Conservation (phyloP, 2,329 filamentous ascomycete species). For the Sporothrix variecibatus region DNA sequence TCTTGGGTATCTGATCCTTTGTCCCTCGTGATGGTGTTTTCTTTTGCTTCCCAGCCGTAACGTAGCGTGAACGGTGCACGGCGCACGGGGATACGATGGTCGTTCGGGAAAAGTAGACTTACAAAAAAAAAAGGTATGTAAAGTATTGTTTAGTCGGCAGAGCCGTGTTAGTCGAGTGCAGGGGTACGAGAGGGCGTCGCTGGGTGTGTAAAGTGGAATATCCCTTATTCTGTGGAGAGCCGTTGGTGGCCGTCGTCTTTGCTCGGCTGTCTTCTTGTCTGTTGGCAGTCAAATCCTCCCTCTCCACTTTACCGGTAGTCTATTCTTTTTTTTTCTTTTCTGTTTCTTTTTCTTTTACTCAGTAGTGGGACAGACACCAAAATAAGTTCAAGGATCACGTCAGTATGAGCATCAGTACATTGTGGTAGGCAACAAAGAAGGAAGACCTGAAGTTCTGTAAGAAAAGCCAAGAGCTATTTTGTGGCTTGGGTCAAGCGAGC, state of each 20-base stretch:
- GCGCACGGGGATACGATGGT: background rate
- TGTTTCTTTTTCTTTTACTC: background rate
- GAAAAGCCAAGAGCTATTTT: background rate
- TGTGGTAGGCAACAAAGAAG: background rate
- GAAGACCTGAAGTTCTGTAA: background rate
- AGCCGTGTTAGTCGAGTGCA: background rate
- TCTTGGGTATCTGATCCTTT: background rate
- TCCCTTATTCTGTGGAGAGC: background rate
- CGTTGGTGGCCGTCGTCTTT: background rate
- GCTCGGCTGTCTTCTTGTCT: background rate
- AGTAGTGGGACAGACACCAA: background rate
- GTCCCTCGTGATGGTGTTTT: background rate
- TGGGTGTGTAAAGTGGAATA: background rate
- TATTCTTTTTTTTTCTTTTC: background rate
- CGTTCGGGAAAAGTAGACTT: background rate
- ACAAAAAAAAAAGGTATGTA: background rate
- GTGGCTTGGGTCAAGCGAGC: background rate
- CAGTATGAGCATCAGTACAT: background rate
- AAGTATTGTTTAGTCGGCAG: background rate
- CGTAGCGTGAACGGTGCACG: background rate
- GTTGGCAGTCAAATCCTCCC: background rate
- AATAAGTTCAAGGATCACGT: background rate
- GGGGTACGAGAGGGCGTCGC: background rate
- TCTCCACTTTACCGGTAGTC: background rate
- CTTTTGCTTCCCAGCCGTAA: background rate